A percentile compares a stretch with the other conserved stretches of the same genome.
These are phyloP conservation scores for Polyporus arcularius DNA, from an alignment of 768 basidiomycete genomes.

Conservation along the genomic window DNA sequence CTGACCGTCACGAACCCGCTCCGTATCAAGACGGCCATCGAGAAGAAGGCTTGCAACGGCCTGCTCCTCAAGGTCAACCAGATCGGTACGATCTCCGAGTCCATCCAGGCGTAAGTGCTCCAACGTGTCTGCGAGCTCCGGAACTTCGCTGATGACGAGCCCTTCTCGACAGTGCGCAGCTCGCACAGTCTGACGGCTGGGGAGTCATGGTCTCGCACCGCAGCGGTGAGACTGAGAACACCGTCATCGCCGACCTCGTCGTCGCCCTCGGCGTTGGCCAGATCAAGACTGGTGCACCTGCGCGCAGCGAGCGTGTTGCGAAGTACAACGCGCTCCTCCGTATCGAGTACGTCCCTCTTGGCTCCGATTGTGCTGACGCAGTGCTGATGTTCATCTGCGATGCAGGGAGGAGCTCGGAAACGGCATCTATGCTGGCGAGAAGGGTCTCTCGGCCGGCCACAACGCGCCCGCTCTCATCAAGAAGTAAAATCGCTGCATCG, in stretches of 20 bases:
- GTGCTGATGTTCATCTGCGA: slow-evolving; percentile 13
- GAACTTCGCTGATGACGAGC: neutral
- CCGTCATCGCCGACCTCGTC: slow-evolving; percentile 91
- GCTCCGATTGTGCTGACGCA: slow-evolving; percentile 5
- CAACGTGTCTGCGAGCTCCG: neutral
- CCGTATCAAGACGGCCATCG: slow-evolving; percentile 97
- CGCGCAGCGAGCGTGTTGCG: slow-evolving; percentile 93
- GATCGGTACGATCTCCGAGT: slow-evolving; percentile 98
- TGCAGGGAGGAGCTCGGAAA: slow-evolving; percentile 76
- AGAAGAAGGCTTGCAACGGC: slow-evolving; percentile 99
- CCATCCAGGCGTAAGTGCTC: slow-evolving; percentile 89
- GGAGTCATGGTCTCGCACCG: slow-evolving; percentile 99
- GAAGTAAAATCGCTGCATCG: slow-evolving; percentile 25
- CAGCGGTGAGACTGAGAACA: slow-evolving; percentile 97
- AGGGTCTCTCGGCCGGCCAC: slow-evolving; percentile 77
- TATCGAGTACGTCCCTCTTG: slow-evolving; percentile 69
- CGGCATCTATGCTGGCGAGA: slow-evolving; percentile 71
- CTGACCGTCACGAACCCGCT: slow-evolving; percentile 97
- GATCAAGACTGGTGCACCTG: slow-evolving; percentile 99
- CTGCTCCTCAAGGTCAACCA: slow-evolving; percentile 99
- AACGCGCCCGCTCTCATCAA: slow-evolving; percentile 75
- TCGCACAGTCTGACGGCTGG: slow-evolving; percentile 95
- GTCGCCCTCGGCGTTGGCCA: slow-evolving; percentile 92
- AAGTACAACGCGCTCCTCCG: slow-evolving; percentile 91
- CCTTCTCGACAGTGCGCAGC: slow-evolving; percentile 59